Conservation (phyloP, 352 stramenopile species). For the Phytopythium montanum region DNA sequence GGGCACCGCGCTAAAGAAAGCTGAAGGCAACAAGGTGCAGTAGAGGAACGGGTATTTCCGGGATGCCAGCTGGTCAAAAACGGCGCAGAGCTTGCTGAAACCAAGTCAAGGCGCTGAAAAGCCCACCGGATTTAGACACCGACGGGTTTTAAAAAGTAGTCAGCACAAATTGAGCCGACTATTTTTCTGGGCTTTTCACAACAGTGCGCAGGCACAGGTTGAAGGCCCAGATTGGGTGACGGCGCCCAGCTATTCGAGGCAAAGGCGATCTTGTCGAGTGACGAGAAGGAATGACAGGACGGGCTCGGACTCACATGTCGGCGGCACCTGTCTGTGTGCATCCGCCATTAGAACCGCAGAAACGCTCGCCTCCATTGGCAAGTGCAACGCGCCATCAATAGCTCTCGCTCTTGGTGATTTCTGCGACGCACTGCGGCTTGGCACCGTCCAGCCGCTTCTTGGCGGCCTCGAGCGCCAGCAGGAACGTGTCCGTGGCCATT, state of each 20-base stretch:
- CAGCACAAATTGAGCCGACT: conserved; percentile 2
- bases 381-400: not conserved
- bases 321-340: not conserved
- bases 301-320: not conserved
- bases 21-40: too few species aligned
- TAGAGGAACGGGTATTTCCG: conserved; percentile 1
- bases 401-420: not conserved
- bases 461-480: conserved; percentile 27
- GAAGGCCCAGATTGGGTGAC: not conserved
- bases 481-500: conserved; percentile 31
- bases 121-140: not conserved
- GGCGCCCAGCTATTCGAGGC: not conserved
- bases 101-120: not conserved
- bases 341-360: not conserved
- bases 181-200: too few species aligned
- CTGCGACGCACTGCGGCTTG: conserved; percentile 10
- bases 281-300: not conserved
- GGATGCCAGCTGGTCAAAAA: not conserved
- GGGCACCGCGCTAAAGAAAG: too few species aligned
- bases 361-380: not conserved
- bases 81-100: not conserved
- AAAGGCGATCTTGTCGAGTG: not conserved
- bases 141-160: not conserved
- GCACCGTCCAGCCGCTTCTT: conserved; percentile 24
- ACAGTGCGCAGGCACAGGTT: not conserved